Base-by-base conservation (phyloP, 2,329 filamentous ascomycete genomes). In the Hysterium pulicare region DNA sequence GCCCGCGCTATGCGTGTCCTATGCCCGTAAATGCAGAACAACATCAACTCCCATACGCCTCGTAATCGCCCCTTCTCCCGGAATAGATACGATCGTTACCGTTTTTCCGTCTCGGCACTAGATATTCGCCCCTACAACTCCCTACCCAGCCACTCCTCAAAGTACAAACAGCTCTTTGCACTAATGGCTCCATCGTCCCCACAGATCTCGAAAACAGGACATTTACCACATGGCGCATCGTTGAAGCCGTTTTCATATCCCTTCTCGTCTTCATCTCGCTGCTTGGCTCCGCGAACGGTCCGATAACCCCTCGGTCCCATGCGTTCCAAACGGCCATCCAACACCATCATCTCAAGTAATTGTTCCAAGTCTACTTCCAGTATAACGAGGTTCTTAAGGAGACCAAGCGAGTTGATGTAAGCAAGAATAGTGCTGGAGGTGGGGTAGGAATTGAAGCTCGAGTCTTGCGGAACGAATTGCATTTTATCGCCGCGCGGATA, bases 151-250 rank as follows among this genome's bases (percentile, higher is more conserved):
- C 93, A 98, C 40, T 83, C 79, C 49, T 86, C 79, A 60, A 95
- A 96, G 62, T 98, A 98, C 41, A 89, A 85, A 67, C 93, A 98
- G 38, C 86, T 95, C 51, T 82, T 85, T 0, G 91, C 88, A 57
- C 85, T 94, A 17, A 98, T 89, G 0, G 90, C 88, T 0, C 91
- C 91, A 5, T 89, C 90, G 47, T 95, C 88, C 51, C 88, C 86
- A 63, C 93, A 98, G 2, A 97, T 76, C 44, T 93, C 86, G 63
- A 95, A 95, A 2, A 96, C 91, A 0, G 93, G 93, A 66, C 93
- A 98, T 42, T 82, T 78, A 2, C 91, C 90, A 66, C 93, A 98
- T 1, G 93, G 93, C 2, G 86, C 84, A 65, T 96, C 90, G 2
- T 87, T 94, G 52, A 91, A 81, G 3, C 87, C 87, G 54, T 90